Conservation (phyloP, 345 rosid genomes). For the Pelargonium nanum region DNA sequence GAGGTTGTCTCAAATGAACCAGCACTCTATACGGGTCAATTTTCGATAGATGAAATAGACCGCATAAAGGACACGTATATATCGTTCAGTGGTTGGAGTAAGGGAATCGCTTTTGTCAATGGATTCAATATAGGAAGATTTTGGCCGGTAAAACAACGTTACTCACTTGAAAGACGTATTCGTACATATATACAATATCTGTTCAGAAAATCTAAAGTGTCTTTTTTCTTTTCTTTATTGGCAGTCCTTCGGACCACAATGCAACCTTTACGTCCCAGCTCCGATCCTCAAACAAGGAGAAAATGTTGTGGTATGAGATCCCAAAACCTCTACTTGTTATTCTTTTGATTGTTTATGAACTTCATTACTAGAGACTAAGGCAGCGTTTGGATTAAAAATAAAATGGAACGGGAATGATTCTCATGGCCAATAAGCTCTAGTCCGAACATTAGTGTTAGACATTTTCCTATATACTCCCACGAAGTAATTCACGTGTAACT, state of each 20-base stretch:
- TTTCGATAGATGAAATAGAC: constrained; percentile 31
- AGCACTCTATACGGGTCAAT: constrained; percentile 51
- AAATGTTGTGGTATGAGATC: constrained; percentile 45
- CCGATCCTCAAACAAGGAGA: constrained; percentile 58
- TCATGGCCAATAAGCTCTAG: too few relatives aligned
- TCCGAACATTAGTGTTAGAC: too few relatives aligned
- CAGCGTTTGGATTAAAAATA: too few relatives aligned
- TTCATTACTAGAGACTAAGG: too few relatives aligned
- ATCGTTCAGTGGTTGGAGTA: constrained; percentile 76
- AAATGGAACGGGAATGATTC: too few relatives aligned
- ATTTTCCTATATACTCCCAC: too few relatives aligned
- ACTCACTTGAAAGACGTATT: not conserved
- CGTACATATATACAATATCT: not conserved
- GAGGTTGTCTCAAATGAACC: constrained; percentile 45
- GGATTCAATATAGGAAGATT: constrained; percentile 81
- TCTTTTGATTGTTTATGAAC: too few relatives aligned
- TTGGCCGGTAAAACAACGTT: constrained; percentile 56
- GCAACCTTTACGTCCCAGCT: constrained; percentile 73
- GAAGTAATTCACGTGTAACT: too few relatives aligned
- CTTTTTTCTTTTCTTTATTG: too few relatives aligned
- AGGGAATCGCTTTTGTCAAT: constrained; percentile 71
- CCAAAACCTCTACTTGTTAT: too few relatives aligned
- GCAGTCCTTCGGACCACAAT: constrained; percentile 81
- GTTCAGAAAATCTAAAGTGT: not conserved
- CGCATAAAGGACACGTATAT: constrained; percentile 65